Percentiles rank a stretch among this genome's conserved stretches.
phyloP scores from a whole-genome alignment of 768 basidiomycete species.

The Trametes gibbosa region DNA sequence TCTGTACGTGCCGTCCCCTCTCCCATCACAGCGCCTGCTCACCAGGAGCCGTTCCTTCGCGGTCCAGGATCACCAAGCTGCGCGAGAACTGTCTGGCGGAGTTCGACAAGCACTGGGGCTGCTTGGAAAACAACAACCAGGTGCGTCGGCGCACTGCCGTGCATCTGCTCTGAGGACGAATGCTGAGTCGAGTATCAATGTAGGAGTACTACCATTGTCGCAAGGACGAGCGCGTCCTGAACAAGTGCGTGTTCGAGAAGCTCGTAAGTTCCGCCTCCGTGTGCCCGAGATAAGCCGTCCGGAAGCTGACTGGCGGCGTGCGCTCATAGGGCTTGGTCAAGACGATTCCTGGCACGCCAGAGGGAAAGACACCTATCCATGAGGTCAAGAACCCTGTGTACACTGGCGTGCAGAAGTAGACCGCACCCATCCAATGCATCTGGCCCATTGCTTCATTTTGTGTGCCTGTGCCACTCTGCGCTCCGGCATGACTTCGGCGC shows the following conservation, averaged over 20 bases:
- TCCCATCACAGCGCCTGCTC: background rate
- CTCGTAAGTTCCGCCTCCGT: constrained; percentile 55
- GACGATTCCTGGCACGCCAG: constrained; percentile 85
- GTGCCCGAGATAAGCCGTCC: background rate
- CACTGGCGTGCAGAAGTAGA: constrained; percentile 79
- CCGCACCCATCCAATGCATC: constrained; percentile 10
- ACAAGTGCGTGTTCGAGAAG: constrained; percentile 95
- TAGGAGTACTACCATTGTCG: constrained; percentile 91
- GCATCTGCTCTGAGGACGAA: background rate
- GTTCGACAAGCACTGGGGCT: constrained; percentile 92
- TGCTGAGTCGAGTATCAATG: background rate
- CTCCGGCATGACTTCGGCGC: background rate
- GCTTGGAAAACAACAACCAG: constrained; percentile 93
- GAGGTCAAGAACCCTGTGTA: constrained; percentile 85
- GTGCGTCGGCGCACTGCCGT: constrained; percentile 43
- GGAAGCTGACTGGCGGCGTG: background rate
- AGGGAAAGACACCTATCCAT: constrained; percentile 80
- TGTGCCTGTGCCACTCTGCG: background rate
- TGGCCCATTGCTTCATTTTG: constrained; percentile 1
- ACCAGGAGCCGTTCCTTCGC: background rate
- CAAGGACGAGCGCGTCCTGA: constrained; percentile 81
- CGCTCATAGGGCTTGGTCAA: constrained; percentile 76
- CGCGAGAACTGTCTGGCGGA: constrained; percentile 84
- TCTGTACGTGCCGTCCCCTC: constrained; percentile 58
- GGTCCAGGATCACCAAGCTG: constrained; percentile 85